Base-by-base conservation (phyloP, 768 basidiomycete species). In the Boletus tomentosulus region DNA sequence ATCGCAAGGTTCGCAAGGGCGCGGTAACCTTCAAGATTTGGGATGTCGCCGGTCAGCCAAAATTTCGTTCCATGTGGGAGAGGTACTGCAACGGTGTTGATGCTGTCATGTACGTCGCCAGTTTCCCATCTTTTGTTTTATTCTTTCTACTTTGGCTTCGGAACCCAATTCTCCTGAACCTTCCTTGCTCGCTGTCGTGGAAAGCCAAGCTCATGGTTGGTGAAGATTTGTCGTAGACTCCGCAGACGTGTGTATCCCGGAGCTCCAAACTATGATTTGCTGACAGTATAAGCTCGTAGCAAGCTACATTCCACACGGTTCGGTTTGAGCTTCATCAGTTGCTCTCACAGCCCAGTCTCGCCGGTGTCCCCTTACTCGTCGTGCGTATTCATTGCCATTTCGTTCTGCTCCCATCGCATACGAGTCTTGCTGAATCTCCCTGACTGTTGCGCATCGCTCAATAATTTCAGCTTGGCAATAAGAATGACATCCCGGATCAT, bases 61-160 rank as follows among this genome's bases (percentile, higher is more conserved):
- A 90, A 67, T 97, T 95, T 67, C 83, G 94, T 42, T 90, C 89
- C 34, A 93, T 95, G 86, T 97, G 92, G 91, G 92, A 94, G 70
- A 78, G 94, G 42, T 97, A 96, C 70, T 94, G 92, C 71, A 82
- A 86, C 57, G 94, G 93, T 9, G 92, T 92, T 1, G 92, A 96
- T 65, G 94, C 94, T 25, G 85, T 97, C 34, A 81, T 96, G 92
- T 95, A 68, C 63, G 88, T 61, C 31, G 47, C 31, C 64, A 48
- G 30, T 31, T 27, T 13, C 3, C 8, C 44, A n/a, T 19, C 35
- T 25, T 4, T 10, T 13, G 9, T 22, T 16, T 50, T 35, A 10
- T 38, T 10, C 19, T 12, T 25, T 19, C 24, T 27, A 15, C 22
- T 31, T 22, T 25, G 3, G 28, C 22, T 27, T 30, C 19, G 45